phyloP scores from a whole-genome alignment of 345 rosid species.

The Isatis tinctoria region DNA sequence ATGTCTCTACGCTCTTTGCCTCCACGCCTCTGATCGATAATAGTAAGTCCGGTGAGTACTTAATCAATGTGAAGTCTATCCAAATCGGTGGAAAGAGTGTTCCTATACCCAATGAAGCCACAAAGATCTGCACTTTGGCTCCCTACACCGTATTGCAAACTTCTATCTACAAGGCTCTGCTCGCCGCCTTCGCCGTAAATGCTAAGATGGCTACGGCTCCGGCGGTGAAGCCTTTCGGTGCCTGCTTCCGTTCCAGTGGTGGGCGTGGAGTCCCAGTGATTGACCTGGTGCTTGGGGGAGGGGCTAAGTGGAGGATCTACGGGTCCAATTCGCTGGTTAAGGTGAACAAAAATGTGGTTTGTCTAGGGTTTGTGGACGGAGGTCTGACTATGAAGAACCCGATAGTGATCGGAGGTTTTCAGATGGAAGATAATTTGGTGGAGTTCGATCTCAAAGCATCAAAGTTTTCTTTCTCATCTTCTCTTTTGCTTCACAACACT shows the following conservation, averaged over 20 bases:
- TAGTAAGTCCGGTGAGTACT: conserved; percentile 9
- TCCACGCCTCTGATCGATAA: conserved; percentile 19
- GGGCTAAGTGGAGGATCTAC: conserved; percentile 36
- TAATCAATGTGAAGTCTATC: conserved; percentile 28
- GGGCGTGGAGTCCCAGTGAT: conserved; percentile 24
- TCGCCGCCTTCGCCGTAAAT: background rate
- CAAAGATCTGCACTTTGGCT: conserved; percentile 28
- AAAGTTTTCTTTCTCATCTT: conserved; percentile 21
- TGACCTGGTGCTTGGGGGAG: conserved; percentile 18
- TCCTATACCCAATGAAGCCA: background rate
- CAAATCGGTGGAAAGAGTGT: conserved; percentile 4
- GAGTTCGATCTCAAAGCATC: conserved; percentile 26
- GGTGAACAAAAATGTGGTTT: conserved; percentile 22
- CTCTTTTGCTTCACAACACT: conserved; percentile 16
- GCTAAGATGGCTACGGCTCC: conserved; percentile 10
- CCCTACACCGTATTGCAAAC: conserved; percentile 30
- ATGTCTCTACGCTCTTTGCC: conserved; percentile 9
- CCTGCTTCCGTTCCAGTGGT: conserved; percentile 22
- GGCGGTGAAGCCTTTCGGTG: conserved; percentile 25
- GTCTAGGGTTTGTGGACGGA: conserved; percentile 42
- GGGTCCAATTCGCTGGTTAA: conserved; percentile 37
- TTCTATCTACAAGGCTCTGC: conserved; percentile 31
- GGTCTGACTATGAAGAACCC: conserved; percentile 19
- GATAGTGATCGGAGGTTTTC: conserved; percentile 20
- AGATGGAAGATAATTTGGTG: conserved; percentile 27